phyloP scores from a whole-genome alignment of 2,329 filamentous ascomycete genomes.

The Aspergillus bombycis region DNA sequence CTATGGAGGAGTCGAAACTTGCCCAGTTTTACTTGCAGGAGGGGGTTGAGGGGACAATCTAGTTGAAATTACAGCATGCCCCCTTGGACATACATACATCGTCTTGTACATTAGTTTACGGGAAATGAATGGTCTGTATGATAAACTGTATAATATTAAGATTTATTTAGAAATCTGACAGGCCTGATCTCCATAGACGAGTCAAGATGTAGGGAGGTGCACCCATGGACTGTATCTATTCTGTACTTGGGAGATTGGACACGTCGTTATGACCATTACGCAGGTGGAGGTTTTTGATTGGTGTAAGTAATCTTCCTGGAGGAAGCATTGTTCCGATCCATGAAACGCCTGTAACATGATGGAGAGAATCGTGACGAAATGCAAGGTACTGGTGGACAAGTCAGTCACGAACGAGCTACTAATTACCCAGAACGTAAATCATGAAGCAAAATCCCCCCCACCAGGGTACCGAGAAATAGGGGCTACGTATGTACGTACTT shows the following conservation, averaged over 20 bases:
- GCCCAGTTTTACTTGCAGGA: background rate
- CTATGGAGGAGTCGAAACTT: background rate
- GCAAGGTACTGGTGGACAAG: background rate
- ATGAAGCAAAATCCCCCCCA: background rate
- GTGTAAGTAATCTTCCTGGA: background rate
- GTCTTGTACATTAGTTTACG: slow-evolving; percentile 3
- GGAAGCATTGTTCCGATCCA: background rate
- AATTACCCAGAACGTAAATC: background rate
- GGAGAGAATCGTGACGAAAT: background rate
- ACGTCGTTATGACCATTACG: background rate
- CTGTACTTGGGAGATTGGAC: background rate
- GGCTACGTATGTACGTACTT: background rate
- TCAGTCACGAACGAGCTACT: background rate
- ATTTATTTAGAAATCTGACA: background rate
- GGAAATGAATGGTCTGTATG: background rate
- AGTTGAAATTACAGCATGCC: background rate
- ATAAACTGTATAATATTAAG: background rate
- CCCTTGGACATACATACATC: slow-evolving; percentile 1
- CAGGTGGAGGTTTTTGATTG: background rate
- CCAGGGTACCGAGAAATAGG: background rate
- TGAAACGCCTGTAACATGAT: background rate
- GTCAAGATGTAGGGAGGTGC: background rate
- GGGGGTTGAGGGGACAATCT: background rate
- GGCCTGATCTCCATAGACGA: background rate
- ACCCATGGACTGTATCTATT: background rate